Percentiles rank a stretch among this genome's conserved stretches.
Conservation (phyloP, 352 stramenopile genomes). For the Globisporangium megalacanthum region DNA sequence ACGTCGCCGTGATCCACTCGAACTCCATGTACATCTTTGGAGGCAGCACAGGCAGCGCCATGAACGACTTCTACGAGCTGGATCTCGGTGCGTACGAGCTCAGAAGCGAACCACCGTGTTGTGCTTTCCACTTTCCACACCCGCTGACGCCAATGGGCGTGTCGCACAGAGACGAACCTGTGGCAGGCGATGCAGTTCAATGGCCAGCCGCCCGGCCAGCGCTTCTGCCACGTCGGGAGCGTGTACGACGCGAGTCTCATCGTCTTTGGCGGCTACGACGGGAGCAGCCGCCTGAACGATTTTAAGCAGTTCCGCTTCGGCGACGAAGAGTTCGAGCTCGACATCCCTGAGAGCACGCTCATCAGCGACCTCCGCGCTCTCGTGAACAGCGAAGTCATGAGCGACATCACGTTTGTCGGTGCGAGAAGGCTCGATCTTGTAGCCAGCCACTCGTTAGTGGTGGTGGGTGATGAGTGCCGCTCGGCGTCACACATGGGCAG, state of each 20-base stretch:
- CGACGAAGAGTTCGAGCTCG: constrained; percentile 70
- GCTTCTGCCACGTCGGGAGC: constrained; percentile 96
- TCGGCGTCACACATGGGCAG: not conserved
- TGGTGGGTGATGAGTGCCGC: too few relatives aligned
- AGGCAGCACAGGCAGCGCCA: constrained; percentile 93
- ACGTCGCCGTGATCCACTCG: constrained; percentile 92
- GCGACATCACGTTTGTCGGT: constrained; percentile 86
- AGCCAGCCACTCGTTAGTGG: too few relatives aligned
- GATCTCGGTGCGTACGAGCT: constrained; percentile 45
- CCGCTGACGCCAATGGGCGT: not conserved
- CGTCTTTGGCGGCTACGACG: constrained; percentile 96
- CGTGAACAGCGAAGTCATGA: constrained; percentile 85
- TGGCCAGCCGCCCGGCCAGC: constrained; percentile 79
- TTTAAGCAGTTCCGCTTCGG: constrained; percentile 91
- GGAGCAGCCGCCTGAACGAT: constrained; percentile 93
- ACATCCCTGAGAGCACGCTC: constrained; percentile 82
- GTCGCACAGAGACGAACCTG: constrained; percentile 38
- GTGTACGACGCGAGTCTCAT: constrained; percentile 92
- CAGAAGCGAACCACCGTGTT: not conserved
- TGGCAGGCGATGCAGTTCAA: constrained; percentile 81
- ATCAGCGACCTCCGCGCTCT: constrained; percentile 67
- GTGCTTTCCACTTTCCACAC: too few relatives aligned
- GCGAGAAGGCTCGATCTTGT: constrained; percentile 4
- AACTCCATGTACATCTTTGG: constrained; percentile 95
- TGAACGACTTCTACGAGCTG: constrained; percentile 98